phyloP scores from a whole-genome alignment of 805 yeast genomes.

The Lachancea quebecensis region DNA sequence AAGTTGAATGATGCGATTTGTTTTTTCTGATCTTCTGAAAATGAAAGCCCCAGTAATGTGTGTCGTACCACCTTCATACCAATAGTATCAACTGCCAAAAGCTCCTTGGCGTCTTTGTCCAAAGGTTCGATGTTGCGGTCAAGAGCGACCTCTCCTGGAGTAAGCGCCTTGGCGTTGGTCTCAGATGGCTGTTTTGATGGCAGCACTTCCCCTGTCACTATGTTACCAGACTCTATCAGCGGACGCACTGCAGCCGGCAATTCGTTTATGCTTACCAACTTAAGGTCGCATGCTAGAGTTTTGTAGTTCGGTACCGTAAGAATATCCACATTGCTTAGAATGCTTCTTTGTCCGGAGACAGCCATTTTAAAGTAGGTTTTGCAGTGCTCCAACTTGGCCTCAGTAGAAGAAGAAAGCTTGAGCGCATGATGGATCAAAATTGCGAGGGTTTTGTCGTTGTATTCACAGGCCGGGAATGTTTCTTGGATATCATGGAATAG shows the following conservation, averaged over 20 bases:
- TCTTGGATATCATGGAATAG: constrained; percentile 38
- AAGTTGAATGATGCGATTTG: constrained; percentile 32
- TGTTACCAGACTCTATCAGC: constrained; percentile 10
- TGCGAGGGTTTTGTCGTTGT: constrained; percentile 56
- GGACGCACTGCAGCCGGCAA: constrained; percentile 22
- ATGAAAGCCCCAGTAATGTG: constrained; percentile 49
- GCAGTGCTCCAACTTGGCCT: constrained; percentile 8
- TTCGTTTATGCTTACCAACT: constrained; percentile 27
- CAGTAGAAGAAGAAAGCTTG: constrained; percentile 9
- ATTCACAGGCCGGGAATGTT: constrained; percentile 30
- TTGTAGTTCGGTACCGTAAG: constrained; percentile 27
- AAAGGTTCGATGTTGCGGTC: constrained; percentile 35
- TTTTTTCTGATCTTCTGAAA: constrained; percentile 24
- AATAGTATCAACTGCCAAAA: constrained; percentile 64
- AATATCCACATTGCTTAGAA: constrained; percentile 23
- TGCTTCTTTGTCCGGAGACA: constrained; percentile 12
- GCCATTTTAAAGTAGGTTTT: constrained; percentile 20
- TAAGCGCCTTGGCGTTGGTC: not conserved
- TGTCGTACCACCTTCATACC: constrained; percentile 77
- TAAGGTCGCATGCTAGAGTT: constrained; percentile 33
- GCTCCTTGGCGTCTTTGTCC: constrained; percentile 46
- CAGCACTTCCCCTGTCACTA: not conserved
- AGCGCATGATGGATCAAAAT: constrained; percentile 46
- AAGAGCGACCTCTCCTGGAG: constrained; percentile 12
- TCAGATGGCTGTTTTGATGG: not conserved